Evolutionary conservation across 352 stramenopile species (phyloP).

Genomic region (Phytophthora chlamydospora): DNA sequence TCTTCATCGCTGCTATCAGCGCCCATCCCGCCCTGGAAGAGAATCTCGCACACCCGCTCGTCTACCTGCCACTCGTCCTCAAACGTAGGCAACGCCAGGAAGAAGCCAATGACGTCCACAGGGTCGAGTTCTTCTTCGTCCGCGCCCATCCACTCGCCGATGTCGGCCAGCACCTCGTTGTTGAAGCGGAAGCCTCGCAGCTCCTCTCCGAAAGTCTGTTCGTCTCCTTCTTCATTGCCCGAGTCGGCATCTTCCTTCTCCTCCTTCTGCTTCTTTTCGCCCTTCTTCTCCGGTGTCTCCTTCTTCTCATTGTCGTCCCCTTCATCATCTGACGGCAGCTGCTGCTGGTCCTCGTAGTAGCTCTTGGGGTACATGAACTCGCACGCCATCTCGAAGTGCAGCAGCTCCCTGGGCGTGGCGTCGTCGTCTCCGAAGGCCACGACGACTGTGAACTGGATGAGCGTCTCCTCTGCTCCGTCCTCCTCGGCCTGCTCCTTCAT

Average conservation of each 20-base stretch:
- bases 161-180: constrained; percentile 51
- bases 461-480: constrained; percentile 38
- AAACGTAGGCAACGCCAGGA: constrained; percentile 66
- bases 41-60: constrained; percentile 77
- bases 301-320: constrained; percentile 22
- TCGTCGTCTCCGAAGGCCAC: constrained; percentile 49
- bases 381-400: constrained; percentile 66
- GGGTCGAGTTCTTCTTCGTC: constrained; percentile 61
- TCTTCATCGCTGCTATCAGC: constrained; percentile 42
- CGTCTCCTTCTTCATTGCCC: constrained; percentile 23
- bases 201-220: constrained; percentile 57
- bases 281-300: not conserved
- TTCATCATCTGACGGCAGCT: constrained; percentile 40
- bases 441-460: constrained; percentile 52
- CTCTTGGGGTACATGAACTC: constrained; percentile 66
- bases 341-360: constrained; percentile 72
- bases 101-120: constrained; percentile 70
- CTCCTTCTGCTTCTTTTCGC: constrained; percentile 15
- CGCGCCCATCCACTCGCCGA: constrained; percentile 56
- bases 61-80: constrained; percentile 85
- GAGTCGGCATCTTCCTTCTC: constrained; percentile 20
- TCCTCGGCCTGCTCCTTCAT: constrained; percentile 26
- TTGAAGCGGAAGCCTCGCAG: constrained; percentile 65
- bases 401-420: constrained; percentile 46
- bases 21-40: constrained; percentile 55